Evolutionary conservation across 495 filamentous ascomycete species (phyloP), one percentile per base, ranked within the genome.

Genomic region (Elasticomyces elasticus): DNA sequence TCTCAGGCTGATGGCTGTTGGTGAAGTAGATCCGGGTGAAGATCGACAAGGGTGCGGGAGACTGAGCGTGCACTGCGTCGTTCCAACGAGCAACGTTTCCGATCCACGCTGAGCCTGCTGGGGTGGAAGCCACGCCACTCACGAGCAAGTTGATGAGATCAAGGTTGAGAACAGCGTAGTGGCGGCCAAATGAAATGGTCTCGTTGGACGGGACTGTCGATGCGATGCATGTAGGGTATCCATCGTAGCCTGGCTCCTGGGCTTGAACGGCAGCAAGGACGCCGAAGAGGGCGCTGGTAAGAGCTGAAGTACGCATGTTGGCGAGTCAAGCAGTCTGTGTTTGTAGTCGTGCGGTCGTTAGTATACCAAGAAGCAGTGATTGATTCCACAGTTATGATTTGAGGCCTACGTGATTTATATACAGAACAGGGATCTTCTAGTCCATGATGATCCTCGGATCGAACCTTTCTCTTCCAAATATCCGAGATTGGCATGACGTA

Each of bases 131-230:
- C 40, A 71, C 43, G 17, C 61, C 45, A 28, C 64, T 54, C 24
- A 72, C 64, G 13, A 75, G 64, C 13, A 65, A 40, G n/a, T 61
- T 57, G 63, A 74, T 75, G 54, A 68, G 60, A 59, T 76, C 71
- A 15, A 76, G 61, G 51, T 74, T 74, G n/a, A 75, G 69, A 52
- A 75, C 56, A 0, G 70, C 71, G 58, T 69, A 73, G 37, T 63
- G 55, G 17, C 60, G 52, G 30, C 68, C 69, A 52, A 73, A 74
- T 35, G 33, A 66, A 11, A 63, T 28, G 63, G 47, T 50, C 11
- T 48, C 19, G 49, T 52, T 47, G 1, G 43, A 20, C 0, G 47
- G n/a, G 41, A 57, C 23, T 26, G 50, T 57, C 5, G 52, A 44
- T 19, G 47, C 3, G 48, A 62, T 62, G 51, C 53, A 52, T 22